Evolutionary conservation across 352 stramenopile genomes (phyloP).

Genomic region (Thalassiosira exigua): DNA sequence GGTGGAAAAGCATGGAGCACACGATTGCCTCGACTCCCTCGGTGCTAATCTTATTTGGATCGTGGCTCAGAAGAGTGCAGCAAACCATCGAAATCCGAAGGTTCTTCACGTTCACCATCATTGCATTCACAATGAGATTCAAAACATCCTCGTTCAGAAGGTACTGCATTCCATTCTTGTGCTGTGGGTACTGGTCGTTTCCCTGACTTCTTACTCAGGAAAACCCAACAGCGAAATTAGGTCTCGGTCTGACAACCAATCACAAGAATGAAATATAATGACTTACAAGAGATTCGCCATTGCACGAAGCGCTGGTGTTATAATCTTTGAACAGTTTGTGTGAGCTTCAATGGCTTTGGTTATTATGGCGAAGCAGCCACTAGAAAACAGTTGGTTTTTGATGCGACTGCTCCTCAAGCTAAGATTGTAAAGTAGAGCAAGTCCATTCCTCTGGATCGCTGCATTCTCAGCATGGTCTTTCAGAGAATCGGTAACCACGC

Average conservation of each 20-base stretch:
- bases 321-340: constrained; percentile 28
- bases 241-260: too few species aligned
- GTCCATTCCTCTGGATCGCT: constrained; percentile 49
- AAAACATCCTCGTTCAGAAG: too few species aligned
- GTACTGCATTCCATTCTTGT: too few species aligned
- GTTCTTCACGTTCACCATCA: constrained; percentile 60
- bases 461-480: constrained; percentile 16
- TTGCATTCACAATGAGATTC: constrained; percentile 47
- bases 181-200: too few species aligned
- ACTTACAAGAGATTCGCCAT: constrained; percentile 54
- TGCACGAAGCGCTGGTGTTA: constrained; percentile 43
- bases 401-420: constrained; percentile 41
- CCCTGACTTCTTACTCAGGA: too few species aligned
- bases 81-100: constrained; percentile 59
- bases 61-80: constrained; percentile 48
- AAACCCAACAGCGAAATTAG: too few species aligned
- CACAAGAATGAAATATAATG: too few species aligned
- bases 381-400: constrained; percentile 41
- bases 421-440: constrained; percentile 63
- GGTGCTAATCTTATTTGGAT: constrained; percentile 32
- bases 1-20: constrained; percentile 62
- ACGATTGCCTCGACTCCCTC: constrained; percentile 59
- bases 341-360: constrained; percentile 43
- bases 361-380: constrained; percentile 49
- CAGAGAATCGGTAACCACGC: constrained; percentile 40